Evolutionary conservation across 495 filamentous ascomycete genomes (phyloP).

Genomic region (Hypoxylon trugodes): DNA sequence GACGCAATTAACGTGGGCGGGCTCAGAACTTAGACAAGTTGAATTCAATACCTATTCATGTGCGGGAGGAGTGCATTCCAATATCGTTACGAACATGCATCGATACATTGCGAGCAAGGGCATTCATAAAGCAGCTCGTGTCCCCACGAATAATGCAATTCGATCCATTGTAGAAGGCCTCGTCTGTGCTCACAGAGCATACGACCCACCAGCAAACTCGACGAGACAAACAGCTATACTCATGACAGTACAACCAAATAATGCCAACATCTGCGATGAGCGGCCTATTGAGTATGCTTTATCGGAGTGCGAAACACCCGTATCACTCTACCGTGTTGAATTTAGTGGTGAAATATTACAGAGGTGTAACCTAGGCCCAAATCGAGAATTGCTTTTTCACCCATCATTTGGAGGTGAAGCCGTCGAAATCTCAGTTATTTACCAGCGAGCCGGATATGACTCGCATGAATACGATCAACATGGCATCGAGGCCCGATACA

Average conservation of each 20-base stretch:
- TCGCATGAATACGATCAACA: conserved; percentile 66
- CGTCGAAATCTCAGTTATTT: conserved; percentile 74
- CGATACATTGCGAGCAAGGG: conserved; percentile 37
- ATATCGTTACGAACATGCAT: conserved; percentile 70
- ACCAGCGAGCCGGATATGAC: conserved; percentile 76
- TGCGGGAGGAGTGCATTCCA: conserved; percentile 77
- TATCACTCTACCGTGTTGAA: conserved; percentile 37
- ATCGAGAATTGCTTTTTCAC: conserved; percentile 67
- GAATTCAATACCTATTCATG: conserved; percentile 88
- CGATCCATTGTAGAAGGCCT: conserved; percentile 67
- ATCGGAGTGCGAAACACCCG: conserved; percentile 22
- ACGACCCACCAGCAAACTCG: conserved; percentile 55
- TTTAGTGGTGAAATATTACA: conserved; percentile 60
- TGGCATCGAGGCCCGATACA: conserved; percentile 61
- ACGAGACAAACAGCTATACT: conserved; percentile 52
- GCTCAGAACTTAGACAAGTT: conserved; percentile 70
- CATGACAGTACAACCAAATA: conserved; percentile 74
- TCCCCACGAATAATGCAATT: conserved; percentile 68
- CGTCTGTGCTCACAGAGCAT: conserved; percentile 69
- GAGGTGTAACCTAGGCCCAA: conserved; percentile 63
- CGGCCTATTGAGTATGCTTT: conserved; percentile 59
- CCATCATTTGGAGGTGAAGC: conserved; percentile 60
- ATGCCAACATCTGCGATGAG: conserved; percentile 81
- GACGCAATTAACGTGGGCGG: conserved; percentile 23
- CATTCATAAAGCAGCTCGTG: conserved; percentile 43